These are phyloP conservation scores for Tripidium arundinaceum DNA, from an alignment of 202 grass and related monocot species.

Conservation along the genomic window DNA sequence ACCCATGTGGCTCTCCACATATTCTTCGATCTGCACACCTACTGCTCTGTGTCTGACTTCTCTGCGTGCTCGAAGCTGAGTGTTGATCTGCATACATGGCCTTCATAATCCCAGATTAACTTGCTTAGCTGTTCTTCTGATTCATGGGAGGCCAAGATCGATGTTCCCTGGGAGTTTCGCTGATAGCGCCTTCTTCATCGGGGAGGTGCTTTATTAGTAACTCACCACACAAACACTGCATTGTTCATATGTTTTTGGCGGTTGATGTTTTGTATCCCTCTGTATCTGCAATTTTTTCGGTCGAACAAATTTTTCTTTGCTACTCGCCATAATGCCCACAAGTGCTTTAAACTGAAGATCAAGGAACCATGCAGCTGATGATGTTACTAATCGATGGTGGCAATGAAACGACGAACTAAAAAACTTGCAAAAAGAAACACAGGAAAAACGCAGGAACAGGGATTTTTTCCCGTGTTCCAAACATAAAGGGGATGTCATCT, in stretches of 20 bases:
- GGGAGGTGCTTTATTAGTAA: conserved; percentile 61
- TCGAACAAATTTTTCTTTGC: background rate
- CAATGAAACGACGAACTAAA: background rate
- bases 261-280: background rate
- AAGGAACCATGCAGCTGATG: background rate
- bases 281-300: background rate
- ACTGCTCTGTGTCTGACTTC: background rate
- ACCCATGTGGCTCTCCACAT: background rate
- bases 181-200: conserved; percentile 38
- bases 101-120: conserved; percentile 12
- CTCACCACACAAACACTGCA: conserved; percentile 36
- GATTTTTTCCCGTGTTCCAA: too few relatives aligned
- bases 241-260: background rate
- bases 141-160: conserved; percentile 47
- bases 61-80: background rate
- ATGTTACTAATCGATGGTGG: background rate
- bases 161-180: conserved; percentile 44
- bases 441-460: too few relatives aligned
- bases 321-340: background rate
- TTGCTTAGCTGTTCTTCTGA: conserved; percentile 51
- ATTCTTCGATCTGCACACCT: background rate
- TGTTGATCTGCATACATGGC: background rate
- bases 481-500: background rate
- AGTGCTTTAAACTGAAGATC: background rate
- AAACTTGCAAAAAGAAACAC: too few relatives aligned